Percentiles rank a stretch among this genome's conserved stretches.
Evolutionary conservation across 495 filamentous ascomycete species (phyloP).

Genomic region (Cercophora newfieldiana): DNA sequence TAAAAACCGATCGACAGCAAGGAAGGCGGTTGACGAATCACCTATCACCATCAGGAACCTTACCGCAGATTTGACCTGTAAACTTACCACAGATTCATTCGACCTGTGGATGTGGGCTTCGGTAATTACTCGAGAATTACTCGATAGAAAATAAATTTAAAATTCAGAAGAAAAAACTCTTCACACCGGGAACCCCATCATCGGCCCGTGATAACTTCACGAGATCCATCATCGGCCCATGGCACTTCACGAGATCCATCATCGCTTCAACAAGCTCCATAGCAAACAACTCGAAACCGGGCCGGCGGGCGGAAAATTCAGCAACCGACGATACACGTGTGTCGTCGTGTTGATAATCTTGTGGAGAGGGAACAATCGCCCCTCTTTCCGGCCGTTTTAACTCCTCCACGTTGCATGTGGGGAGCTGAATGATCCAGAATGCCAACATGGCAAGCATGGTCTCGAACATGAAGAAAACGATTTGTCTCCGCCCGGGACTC

Average conservation of each 20-base stretch:
- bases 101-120: neutral
- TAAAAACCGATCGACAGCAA: neutral
- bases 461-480: neutral
- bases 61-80: neutral
- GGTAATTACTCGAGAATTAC: neutral
- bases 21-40: neutral
- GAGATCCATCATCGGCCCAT: too few species aligned
- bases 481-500: neutral
- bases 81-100: neutral
- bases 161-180: neutral
- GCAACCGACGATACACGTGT: too few species aligned
- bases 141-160: neutral
- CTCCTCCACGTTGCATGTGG: neutral
- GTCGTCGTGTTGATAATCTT: too few species aligned
- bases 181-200: neutral
- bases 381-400: too few species aligned
- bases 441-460: neutral
- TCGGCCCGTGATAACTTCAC: neutral
- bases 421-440: neutral
- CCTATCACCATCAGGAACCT: neutral
- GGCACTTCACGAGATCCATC: too few species aligned
- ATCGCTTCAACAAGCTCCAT: too few species aligned
- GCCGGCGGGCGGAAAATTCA: too few species aligned
- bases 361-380: too few species aligned
- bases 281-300: too few species aligned